These are phyloP conservation scores for Agarophyton chilense DNA, from an alignment of 23 red algal species.

Conservation along the genomic window DNA sequence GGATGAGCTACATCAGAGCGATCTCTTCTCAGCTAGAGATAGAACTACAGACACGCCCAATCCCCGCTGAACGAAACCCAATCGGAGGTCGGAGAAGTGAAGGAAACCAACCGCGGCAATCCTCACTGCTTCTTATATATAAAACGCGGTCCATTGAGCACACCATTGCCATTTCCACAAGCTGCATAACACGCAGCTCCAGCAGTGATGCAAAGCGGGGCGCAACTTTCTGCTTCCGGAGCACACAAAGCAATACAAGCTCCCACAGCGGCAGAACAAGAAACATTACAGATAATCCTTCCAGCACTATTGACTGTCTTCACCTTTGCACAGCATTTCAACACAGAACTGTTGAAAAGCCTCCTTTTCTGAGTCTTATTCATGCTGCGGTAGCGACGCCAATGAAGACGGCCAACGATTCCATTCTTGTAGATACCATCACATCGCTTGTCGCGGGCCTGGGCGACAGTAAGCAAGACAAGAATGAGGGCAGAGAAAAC, in stretches of 20 bases:
- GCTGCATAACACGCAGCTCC: background rate
- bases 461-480: background rate
- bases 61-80: too few relatives aligned
- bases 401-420: background rate
- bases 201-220: background rate
- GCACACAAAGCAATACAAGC: constrained; percentile 12
- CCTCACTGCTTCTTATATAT: too few relatives aligned
- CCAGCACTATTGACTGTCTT: background rate
- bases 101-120: too few relatives aligned
- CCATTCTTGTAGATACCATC: background rate
- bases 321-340: constrained; percentile 16
- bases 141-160: background rate
- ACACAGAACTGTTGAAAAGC: background rate
- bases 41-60: too few relatives aligned
- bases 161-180: background rate
- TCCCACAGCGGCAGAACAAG: background rate
- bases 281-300: background rate
- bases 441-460: constrained; percentile 7
- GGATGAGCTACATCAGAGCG: too few relatives aligned
- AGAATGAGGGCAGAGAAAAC: background rate
- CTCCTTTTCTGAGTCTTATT: background rate
- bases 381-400: background rate
- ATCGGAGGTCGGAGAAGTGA: too few relatives aligned
- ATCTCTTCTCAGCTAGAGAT: too few relatives aligned
- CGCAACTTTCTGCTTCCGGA: constrained; percentile 13